Evolutionary conservation across 2,329 filamentous ascomycete genomes (phyloP).

Genomic region (Kalmusia sp.): DNA sequence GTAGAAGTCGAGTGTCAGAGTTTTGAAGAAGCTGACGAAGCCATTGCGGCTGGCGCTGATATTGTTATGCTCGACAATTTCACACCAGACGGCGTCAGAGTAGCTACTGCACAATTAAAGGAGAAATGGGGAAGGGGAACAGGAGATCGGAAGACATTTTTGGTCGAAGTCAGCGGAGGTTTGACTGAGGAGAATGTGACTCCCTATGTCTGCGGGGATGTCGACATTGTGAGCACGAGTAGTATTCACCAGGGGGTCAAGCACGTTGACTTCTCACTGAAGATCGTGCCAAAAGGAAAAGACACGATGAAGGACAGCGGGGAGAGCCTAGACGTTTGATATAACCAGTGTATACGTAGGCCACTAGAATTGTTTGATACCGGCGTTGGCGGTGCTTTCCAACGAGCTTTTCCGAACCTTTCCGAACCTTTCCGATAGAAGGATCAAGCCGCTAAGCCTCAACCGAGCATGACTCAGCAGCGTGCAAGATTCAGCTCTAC

Average conservation of each 20-base stretch:
- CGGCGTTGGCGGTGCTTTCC: background rate
- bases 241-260: constrained; percentile 95
- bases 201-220: constrained; percentile 78
- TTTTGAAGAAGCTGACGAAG: constrained; percentile 88
- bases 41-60: constrained; percentile 88
- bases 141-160: constrained; percentile 64
- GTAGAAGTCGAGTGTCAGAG: constrained; percentile 95
- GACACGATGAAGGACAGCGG: constrained; percentile 14
- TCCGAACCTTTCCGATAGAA: background rate
- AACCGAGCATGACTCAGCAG: no score
- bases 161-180: constrained; percentile 93
- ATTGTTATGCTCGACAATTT: constrained; percentile 99
- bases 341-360: no score
- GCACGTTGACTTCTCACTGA: constrained; percentile 95
- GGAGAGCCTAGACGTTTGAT: constrained; percentile 21
- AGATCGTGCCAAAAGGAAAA: constrained; percentile 67
- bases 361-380: no score
- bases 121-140: constrained; percentile 76
- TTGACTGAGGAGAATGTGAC: constrained; percentile 84
- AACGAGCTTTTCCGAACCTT: background rate
- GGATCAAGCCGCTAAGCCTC: no score
- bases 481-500: no score
- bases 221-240: constrained; percentile 95
- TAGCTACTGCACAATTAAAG: constrained; percentile 78
- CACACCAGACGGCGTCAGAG: constrained; percentile 75